Evolutionary conservation across 78 protist species (phyloP), one percentile per base, ranked within the genome.

Genomic region (Trichosphaerium sp.): DNA sequence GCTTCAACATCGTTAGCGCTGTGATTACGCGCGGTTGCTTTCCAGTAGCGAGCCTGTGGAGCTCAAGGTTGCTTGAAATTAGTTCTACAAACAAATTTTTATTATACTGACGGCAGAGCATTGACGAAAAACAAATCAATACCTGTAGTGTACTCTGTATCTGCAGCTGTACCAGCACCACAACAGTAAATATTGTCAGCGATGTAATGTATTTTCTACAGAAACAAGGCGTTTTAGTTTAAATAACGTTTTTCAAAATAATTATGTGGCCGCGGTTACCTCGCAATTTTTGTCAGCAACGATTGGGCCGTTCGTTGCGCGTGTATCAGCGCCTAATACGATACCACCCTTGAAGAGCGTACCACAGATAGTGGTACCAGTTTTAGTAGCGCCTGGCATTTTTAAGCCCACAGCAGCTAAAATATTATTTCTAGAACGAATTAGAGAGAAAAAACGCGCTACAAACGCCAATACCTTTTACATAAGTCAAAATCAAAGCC

Each of bases 141-240:
- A n/a, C 67, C 57, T 0, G 83, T 82, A 35, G 80, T 59, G 43
- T 58, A 44, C 40, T 95, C 98, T 11, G 96, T 87, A 69, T 97
- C 99, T 0, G 99, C 99, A 0, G 99, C 91, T 0, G 99, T 97
- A 25, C 99, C 99, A 2, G 99, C 99, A 18, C 99, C 99, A 47
- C 97, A 88, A 81, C 99, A 95, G 43, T 64, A 90, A n/a, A 97
- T 92, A 62, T 96, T 93, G 55, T 88, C 90, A 14, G 99, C 92
- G 10, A 97, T 90, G 83, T 92, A 88, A 74, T 97, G 99, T 62
- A 96, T 88, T 88, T 97, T 97, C 63, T n/a, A n/a, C n/a, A n/a
- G n/a, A n/a, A n/a, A n/a, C n/a, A n/a, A n/a, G n/a, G n/a, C n/a
- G n/a, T n/a, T n/a, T n/a, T n/a, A n/a, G n/a, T n/a, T n/a, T n/a